Conservation (phyloP, 2,329 filamentous ascomycete species). For the Zymoseptoria tritici region DNA sequence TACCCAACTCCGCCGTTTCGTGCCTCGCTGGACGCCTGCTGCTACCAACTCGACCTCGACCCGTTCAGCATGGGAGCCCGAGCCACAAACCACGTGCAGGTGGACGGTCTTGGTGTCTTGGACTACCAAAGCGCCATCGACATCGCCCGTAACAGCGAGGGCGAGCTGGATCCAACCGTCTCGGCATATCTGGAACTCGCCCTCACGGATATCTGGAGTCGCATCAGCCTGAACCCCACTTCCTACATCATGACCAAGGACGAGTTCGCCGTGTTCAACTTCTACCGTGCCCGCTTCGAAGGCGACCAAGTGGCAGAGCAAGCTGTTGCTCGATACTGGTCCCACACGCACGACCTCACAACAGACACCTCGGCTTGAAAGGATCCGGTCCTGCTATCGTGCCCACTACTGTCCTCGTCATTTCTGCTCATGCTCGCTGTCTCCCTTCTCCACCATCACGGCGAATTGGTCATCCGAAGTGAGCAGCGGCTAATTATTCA, state of each 20-base stretch:
- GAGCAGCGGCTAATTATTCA: neutral
- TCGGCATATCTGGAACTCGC: conserved; percentile 58
- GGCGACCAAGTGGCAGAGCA: conserved; percentile 44
- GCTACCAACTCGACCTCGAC: conserved; percentile 10
- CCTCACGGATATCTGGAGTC: conserved; percentile 58
- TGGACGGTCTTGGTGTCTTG: conserved; percentile 33
- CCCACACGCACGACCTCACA: conserved; percentile 28
- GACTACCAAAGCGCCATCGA: conserved; percentile 63
- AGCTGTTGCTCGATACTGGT: conserved; percentile 53
- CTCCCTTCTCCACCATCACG: neutral
- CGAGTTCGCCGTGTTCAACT: conserved; percentile 85
- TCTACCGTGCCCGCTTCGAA: conserved; percentile 61
- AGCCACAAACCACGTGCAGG: conserved; percentile 27
- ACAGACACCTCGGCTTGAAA: neutral
- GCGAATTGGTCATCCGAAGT: neutral
- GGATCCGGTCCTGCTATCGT: neutral
- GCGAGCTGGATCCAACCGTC: conserved; percentile 58
- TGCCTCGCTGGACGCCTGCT: conserved; percentile 12
- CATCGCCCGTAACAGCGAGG: conserved; percentile 65
- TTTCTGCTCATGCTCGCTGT: neutral
- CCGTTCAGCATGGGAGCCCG: conserved; percentile 35
- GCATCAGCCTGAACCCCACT: conserved; percentile 56
- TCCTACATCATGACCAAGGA: conserved; percentile 67
- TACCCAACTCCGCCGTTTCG: conserved; percentile 25
- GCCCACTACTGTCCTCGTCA: neutral